Conservation (phyloP, 768 basidiomycete genomes). For the Boletus eberwhitei region DNA sequence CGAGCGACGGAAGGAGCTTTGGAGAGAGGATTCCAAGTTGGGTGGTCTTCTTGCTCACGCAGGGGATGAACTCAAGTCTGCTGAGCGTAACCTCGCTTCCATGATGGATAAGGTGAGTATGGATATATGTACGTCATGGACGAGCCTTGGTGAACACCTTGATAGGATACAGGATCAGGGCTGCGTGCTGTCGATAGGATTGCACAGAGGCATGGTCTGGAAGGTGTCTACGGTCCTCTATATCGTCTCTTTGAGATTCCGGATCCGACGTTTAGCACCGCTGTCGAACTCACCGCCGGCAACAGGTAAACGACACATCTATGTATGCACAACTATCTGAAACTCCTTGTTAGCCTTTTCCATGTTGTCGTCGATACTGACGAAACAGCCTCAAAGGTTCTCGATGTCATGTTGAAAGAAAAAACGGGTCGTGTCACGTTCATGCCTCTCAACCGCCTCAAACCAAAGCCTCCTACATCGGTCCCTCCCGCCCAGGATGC, state of each 20-base stretch:
- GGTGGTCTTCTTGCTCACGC: constrained; percentile 75
- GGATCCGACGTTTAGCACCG: constrained; percentile 85
- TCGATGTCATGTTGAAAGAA: constrained; percentile 91
- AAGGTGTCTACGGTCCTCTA: constrained; percentile 90
- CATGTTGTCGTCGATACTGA: constrained; percentile 98
- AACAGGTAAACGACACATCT: constrained; percentile 61
- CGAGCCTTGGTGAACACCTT: background rate
- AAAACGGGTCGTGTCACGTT: constrained; percentile 95
- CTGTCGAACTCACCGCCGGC: constrained; percentile 92
- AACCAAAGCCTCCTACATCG: constrained; percentile 59
- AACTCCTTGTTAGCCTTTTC: constrained; percentile 56
- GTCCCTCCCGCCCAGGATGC: constrained; percentile 70
- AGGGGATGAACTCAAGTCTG: constrained; percentile 72
- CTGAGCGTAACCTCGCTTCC: constrained; percentile 73
- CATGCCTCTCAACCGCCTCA: constrained; percentile 95
- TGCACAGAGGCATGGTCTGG: constrained; percentile 65
- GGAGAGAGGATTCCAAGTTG: constrained; percentile 92
- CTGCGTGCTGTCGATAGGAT: constrained; percentile 84
- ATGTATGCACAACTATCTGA: background rate
- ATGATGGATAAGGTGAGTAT: constrained; percentile 92
- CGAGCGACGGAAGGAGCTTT: constrained; percentile 87
- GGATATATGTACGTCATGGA: background rate
- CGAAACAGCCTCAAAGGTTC: constrained; percentile 84
- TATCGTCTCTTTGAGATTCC: constrained; percentile 91
- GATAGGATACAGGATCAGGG: constrained; percentile 86